phyloP scores from a whole-genome alignment of 2,329 filamentous ascomycete genomes.

The Fusarium poae region DNA sequence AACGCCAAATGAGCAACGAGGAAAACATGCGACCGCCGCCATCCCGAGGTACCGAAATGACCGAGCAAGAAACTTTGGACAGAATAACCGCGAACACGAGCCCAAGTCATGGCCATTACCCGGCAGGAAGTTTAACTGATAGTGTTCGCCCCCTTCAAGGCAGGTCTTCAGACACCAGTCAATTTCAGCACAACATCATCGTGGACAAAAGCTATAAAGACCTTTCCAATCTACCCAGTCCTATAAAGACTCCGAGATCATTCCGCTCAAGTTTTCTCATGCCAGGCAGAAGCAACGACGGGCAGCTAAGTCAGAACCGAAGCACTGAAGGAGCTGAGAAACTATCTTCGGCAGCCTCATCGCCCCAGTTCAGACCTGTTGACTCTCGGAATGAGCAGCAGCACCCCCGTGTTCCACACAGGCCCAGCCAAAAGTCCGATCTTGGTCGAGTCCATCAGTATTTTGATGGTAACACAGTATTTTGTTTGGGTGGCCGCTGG shows the following conservation, averaged over 20 bases:
- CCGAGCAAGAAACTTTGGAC: constrained; percentile 78
- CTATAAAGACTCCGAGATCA: constrained; percentile 79
- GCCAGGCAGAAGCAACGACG: constrained; percentile 66
- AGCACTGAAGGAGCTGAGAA: constrained; percentile 80
- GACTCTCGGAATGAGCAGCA: constrained; percentile 53
- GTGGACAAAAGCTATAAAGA: constrained; percentile 71
- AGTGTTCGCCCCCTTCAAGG: constrained; percentile 83
- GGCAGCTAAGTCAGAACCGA: constrained; percentile 63
- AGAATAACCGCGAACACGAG: constrained; percentile 80
- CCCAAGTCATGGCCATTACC: constrained; percentile 71
- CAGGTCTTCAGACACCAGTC: constrained; percentile 45
- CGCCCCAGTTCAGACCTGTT: constrained; percentile 71
- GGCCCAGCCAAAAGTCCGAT: constrained; percentile 44
- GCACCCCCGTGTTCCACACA: constrained; percentile 41
- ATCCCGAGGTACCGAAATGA: constrained; percentile 85
- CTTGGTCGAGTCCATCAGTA: constrained; percentile 85
- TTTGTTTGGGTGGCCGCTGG: constrained; percentile 85
- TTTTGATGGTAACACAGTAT: constrained; percentile 92
- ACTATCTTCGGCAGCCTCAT: constrained; percentile 83
- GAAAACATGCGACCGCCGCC: constrained; percentile 70
- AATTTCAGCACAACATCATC: constrained; percentile 65
- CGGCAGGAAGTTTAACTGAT: constrained; percentile 75
- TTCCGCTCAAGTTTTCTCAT: constrained; percentile 82
- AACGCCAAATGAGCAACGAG: constrained; percentile 54
- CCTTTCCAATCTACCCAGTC: constrained; percentile 66